A percentile compares a stretch with the other conserved stretches of the same genome.
Conservation (phyloP, 148 eudicot genomes). For the Diospyros kaki region DNA sequence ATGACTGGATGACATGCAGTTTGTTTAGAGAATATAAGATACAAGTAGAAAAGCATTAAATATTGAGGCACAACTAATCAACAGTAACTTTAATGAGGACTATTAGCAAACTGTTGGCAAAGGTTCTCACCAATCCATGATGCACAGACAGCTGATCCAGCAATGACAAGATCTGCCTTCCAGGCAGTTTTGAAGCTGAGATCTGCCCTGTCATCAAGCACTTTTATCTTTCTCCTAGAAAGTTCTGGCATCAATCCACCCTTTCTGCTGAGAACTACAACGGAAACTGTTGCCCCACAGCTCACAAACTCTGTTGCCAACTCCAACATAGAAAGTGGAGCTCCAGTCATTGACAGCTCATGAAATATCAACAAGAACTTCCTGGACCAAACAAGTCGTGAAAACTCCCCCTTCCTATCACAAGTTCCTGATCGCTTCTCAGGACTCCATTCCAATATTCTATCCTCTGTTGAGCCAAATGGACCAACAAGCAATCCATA, state of each 20-base stretch:
- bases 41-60: background rate
- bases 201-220: conserved; percentile 77
- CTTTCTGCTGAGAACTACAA: conserved; percentile 71
- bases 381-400: conserved; percentile 93
- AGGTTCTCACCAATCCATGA: conserved; percentile 80
- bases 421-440: conserved; percentile 87
- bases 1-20: background rate
- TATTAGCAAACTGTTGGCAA: conserved; percentile 1
- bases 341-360: conserved; percentile 97
- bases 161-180: conserved; percentile 95
- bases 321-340: conserved; percentile 98
- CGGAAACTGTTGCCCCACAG: conserved; percentile 95
- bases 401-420: conserved; percentile 87
- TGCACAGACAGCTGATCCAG: conserved; percentile 97
- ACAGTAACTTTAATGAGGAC: background rate
- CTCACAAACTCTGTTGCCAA: conserved; percentile 90
- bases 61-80: conserved; percentile 1
- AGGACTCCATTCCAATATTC: conserved; percentile 91
- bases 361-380: conserved; percentile 85
- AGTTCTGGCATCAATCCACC: conserved; percentile 94
- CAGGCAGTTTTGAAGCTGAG: conserved; percentile 88
- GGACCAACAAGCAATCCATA: conserved; percentile 90
- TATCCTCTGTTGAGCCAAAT: conserved; percentile 76
- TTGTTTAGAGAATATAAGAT: conserved; percentile 2
- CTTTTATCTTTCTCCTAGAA: conserved; percentile 69